Base-by-base conservation (phyloP, 768 basidiomycete species). In the Tubosaeta sp. region DNA sequence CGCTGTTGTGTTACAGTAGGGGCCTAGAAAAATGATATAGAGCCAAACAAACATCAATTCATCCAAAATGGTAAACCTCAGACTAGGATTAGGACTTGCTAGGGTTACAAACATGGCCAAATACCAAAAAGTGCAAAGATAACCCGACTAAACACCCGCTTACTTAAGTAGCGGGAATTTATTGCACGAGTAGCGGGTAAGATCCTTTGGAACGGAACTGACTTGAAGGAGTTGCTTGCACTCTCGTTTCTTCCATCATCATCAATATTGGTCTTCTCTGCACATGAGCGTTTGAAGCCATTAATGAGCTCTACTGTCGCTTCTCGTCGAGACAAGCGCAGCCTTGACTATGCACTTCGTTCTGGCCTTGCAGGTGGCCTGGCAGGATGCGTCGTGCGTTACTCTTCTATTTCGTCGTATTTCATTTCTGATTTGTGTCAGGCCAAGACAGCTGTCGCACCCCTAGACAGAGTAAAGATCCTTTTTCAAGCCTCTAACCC, bases 401-500 rank as follows among this genome's bases (percentile, higher is more conserved):
- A 31, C 29, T 6, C 17, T 11, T 46, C 16, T 5, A 32, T n/a
- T 61, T 32, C 38, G 53, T 41, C 51, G 5, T 25, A 5, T 14
- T 51, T 46, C 25, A 55, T 50, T 29, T 2, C 29, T 29, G 29
- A 44, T 56, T 62, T 35, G 54, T 39, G 37, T 7, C 58, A 95
- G 95, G 93, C 94, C 45, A 95, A 95, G 72, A 92, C 93, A 12
- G 86, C 86, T 31, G 91, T 97, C 41, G 97, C 97, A 17, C 97
- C 97, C 4, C 79, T 99, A 45, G 97, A 99, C 69, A 79, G 97
- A 66, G 95, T 99, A 60, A 99, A 99, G 74, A 99, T 99, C 62
- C 84, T 99, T 45, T 97, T 98, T 66, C 95, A 99, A 69, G 92
- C 97, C 1, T 91, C 91, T 7, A 97, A 95, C 69, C 89, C 90